Evolutionary conservation across 768 basidiomycete genomes (phyloP), one percentile per base, ranked within the genome.

Genomic region (Sarcodon aspratus): DNA sequence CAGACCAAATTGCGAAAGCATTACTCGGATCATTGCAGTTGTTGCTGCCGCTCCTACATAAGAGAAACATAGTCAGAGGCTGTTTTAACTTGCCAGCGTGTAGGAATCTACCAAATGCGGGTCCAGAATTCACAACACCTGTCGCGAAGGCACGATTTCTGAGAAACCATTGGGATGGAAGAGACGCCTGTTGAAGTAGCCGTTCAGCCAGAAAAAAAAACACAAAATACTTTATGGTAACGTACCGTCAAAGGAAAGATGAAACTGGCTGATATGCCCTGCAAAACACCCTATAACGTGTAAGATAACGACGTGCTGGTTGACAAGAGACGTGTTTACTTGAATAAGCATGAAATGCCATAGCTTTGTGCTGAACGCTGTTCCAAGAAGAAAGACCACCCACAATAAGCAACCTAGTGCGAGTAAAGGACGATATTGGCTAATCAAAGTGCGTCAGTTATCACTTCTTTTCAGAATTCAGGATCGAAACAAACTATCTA

Each of bases 331-430:
- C 21, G 21, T 5, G 21, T 2, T 27, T 27, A 27, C 21, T 27
- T 27, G 21, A 27, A 27, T 27, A 17, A 65, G 54, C 54, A 63
- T 63, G 36, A 65, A 50, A 32, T 65, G 62, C 52, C 59, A 63
- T 11, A 63, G 48, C 48, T 61, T 55, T 1, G 61, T 63, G 46
- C 57, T 57, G 44, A 65, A 65, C 3, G 63, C 62, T 3, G 61
- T 58, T 1, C 58, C 63, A 21, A 65, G 54, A 47, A 63, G 54
- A 46, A 58, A 60, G 11, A 59, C 52, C 27, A 62, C 57, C 50
- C 54, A 58, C 10, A 65, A 45, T 33, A 59, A 8, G 32, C 57
- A 56, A n/a, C 63, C 63, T 9, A 62, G 50, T 9, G 61, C 62
- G 33, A 65, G 58, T 57, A 65, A 60, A 40, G 52, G 58, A 60